Conservation (phyloP, 2,329 filamentous ascomycete species). For the Pseudonectria buxi region DNA sequence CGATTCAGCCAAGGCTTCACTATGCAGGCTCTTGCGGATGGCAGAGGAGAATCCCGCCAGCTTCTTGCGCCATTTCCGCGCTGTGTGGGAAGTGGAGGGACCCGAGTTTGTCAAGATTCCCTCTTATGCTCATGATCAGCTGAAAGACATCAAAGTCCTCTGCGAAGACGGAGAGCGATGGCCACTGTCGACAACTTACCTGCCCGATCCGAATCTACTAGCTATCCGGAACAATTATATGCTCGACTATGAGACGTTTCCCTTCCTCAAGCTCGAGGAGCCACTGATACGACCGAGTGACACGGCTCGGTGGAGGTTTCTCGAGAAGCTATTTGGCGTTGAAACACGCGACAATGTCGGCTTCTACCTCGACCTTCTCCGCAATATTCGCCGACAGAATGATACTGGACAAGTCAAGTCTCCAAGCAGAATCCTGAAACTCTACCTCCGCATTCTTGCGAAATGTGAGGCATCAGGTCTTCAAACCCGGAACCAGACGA, state of each 20-base stretch:
- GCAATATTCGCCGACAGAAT: conserved; percentile 10
- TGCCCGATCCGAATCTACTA: conserved; percentile 18
- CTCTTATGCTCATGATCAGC: no score
- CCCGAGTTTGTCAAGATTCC: no score
- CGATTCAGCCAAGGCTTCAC: no score
- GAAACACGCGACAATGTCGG: conserved; percentile 12
- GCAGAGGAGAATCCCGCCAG: no score
- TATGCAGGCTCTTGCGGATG: no score
- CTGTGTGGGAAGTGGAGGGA: no score
- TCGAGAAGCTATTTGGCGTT: conserved; percentile 9
- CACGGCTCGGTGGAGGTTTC: conserved; percentile 14
- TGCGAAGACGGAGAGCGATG: conserved; percentile 3
- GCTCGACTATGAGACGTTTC: conserved; percentile 16
- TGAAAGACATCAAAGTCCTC: conserved; percentile 2
- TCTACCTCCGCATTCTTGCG: conserved; percentile 18
- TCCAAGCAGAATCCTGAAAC: conserved; percentile 16
- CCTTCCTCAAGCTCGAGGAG: conserved; percentile 14
- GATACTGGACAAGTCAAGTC: conserved; percentile 11
- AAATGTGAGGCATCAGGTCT: conserved; percentile 11
- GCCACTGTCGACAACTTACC: conserved; percentile 13
- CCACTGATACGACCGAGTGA: conserved; percentile 11
- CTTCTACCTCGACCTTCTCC: conserved; percentile 18
- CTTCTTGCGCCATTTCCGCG: no score
- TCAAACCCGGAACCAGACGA: no score
- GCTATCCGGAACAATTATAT: conserved; percentile 19